Evolutionary conservation across 768 basidiomycete species (phyloP), one percentile per base, ranked within the genome.

Genomic region (Kwoniella dejecticola): DNA sequence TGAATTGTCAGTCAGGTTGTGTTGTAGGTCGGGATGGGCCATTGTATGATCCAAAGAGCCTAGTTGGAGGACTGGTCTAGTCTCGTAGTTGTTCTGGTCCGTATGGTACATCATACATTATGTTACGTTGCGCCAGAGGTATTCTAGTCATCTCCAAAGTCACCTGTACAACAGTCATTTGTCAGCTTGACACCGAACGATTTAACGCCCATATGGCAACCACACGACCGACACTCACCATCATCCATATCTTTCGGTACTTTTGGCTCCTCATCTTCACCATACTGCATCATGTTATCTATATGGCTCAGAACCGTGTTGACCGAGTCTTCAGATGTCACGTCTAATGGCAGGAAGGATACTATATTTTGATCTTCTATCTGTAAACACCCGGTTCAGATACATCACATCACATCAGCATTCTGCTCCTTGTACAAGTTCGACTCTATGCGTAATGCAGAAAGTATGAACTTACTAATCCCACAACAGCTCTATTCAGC

Each of bases 281-380:
- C 95, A 72, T 96, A 99, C 77, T 99, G 96, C 87, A 99, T 93
- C 60, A 91, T 89, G 71, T 91, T 95, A 81, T 99, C 96, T 55
- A 99, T 89, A 77, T 99, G 93, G 76, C 91, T 93, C 61, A 99
- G 83, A 10, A 97, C 87, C 1, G 85, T 87, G 73, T 91, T 90
- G 53, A 99, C 83, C 0, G 92, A 94, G 70, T 96, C 91, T 49
- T 92, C 85, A 64, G 86, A 85, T 15, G 91, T 87, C 31, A 98
- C 85, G 80, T 99, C 92, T 40, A 99, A 84, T 2, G 96, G 94
- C 36, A 99, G 81, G 82, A 99, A 99, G 1, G 92, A 93, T 21
- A 99, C 96, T 40, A 99, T 85, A 27, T 95, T 96, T 77, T 98
- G 93, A 78, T 98, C 96, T 77, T 97, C 93, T 77, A 99, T 98